Evolutionary conservation across 208 protist genomes (phyloP), one percentile per base, ranked within the genome.

Genomic region (Leishmania tropica): DNA sequence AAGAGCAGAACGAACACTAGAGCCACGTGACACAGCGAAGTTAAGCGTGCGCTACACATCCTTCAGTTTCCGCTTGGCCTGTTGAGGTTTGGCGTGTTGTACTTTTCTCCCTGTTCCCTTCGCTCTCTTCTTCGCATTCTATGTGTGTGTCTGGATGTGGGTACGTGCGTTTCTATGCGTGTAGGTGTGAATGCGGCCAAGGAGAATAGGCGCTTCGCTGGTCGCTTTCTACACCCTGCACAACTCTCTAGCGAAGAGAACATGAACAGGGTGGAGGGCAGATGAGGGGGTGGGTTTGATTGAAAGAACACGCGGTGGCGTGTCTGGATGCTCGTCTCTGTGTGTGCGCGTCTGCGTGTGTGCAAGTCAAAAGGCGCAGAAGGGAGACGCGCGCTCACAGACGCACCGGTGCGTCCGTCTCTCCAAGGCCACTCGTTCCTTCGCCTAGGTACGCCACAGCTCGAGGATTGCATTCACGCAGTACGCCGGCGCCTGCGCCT

Each of bases 391-490:
- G 1, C 11, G 28, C 42, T 75, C 45, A 19, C 19, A 48, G 77
- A 24, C 67, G 56, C 47, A 31, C 6, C 24, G 35, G 45, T 48
- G 28, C 24, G 13, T n/a, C 6, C 28, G 13, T 56, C 40, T 56
- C 28, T 75, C 70, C 11, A 19, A 40, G 19, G 17, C 17, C 11
- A 42, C 17, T 11, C 35, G n/a, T 28, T 47, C 35, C 54, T 31
- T 65, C 75, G 35, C 11, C 40, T 78, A 90, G 21, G 72, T 86
- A 21, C 84, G 88, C 48, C 70, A 83, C 10, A 92, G 81, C 67
- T 92, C 86, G 1, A 92, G 77, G 54, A 89, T 62, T 11, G 86
- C 78, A 37, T 81, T 83, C 47, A 92, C 68, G 75, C 86, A 92
- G 80, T 88, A 92, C 64, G 83, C 85, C 54, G 73, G 77, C 42